Conservation (phyloP, 345 rosid species). For the Clarkia xantiana region DNA sequence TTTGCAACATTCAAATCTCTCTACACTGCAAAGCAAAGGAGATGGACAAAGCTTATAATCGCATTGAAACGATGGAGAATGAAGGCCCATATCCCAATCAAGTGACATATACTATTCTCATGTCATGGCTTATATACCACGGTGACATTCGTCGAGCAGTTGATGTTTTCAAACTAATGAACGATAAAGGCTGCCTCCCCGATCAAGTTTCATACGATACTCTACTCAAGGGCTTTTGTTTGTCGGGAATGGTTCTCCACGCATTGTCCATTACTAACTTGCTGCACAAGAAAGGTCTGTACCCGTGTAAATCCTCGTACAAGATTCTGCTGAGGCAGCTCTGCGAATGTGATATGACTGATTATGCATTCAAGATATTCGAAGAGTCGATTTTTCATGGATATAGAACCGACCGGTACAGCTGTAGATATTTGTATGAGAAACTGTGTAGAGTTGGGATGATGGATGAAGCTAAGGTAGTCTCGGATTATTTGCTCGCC, state of each 20-base stretch:
- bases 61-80: slow-evolving; percentile 35
- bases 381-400: slow-evolving; percentile 35
- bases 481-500: slow-evolving; percentile 18
- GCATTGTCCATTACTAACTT: slow-evolving; percentile 29
- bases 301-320: slow-evolving; percentile 30
- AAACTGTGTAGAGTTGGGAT: slow-evolving; percentile 32
- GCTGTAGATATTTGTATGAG: slow-evolving; percentile 25
- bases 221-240: slow-evolving; percentile 37
- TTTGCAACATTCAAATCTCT: slow-evolving; percentile 30
- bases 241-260: slow-evolving; percentile 28
- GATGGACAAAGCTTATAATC: slow-evolving; percentile 39
- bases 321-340: slow-evolving; percentile 27
- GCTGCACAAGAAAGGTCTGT: slow-evolving; percentile 37
- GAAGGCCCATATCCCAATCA: slow-evolving; percentile 44
- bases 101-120: slow-evolving; percentile 50
- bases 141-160: slow-evolving; percentile 44
- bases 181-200: slow-evolving; percentile 24
- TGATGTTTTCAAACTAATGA: slow-evolving; percentile 32
- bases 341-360: slow-evolving; percentile 27
- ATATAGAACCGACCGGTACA: slow-evolving; percentile 13
- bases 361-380: slow-evolving; percentile 35
- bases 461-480: slow-evolving; percentile 27
- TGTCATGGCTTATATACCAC: slow-evolving; percentile 28
- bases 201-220: slow-evolving; percentile 29
- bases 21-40: slow-evolving; percentile 34